Percentiles rank a stretch among this genome's conserved stretches.
phyloP scores from a whole-genome alignment of 2,329 filamentous ascomycete species.

The Epichloe hybrida region DNA sequence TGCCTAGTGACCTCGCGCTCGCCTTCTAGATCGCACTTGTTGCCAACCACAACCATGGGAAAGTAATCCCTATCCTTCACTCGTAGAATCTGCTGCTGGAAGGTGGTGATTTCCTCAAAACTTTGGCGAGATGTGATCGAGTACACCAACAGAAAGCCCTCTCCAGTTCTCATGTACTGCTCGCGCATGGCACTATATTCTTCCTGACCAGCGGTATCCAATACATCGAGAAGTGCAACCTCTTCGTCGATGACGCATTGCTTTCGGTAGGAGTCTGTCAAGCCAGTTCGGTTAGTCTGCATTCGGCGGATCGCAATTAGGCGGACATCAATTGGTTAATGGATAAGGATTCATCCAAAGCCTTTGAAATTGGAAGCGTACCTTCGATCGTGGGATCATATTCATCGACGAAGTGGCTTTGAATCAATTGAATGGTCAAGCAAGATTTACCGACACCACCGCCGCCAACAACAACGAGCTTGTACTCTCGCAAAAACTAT shows the following conservation, averaged over 20 bases:
- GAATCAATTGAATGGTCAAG: slow-evolving; percentile 91
- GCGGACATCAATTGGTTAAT: background rate
- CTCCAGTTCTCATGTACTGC: slow-evolving; percentile 98
- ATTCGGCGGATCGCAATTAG: background rate
- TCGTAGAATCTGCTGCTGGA: slow-evolving; percentile 94
- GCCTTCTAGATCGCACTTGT: slow-evolving; percentile 95
- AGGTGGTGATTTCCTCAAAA: slow-evolving; percentile 96
- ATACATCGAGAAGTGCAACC: slow-evolving; percentile 90
- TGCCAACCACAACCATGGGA: slow-evolving; percentile 96
- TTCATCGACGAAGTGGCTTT: slow-evolving; percentile 97
- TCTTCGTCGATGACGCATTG: slow-evolving; percentile 98
- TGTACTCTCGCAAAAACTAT: slow-evolving; percentile 82
- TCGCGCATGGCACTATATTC: slow-evolving; percentile 99
- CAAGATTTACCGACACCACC: slow-evolving; percentile 99
- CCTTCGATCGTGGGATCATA: slow-evolving; percentile 99
- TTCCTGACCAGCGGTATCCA: slow-evolving; percentile 96
- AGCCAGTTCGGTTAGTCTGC: slow-evolving; percentile 7
- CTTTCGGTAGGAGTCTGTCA: slow-evolving; percentile 96
- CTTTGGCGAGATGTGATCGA: slow-evolving; percentile 95
- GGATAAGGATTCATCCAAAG: background rate
- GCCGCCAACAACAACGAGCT: slow-evolving; percentile 91
- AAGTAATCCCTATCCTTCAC: slow-evolving; percentile 99
- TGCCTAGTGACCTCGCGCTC: slow-evolving; percentile 86
- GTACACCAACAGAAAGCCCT: slow-evolving; percentile 95
- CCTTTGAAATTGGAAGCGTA: slow-evolving; percentile 19